Conservation (phyloP, 73 alveolate genomes). For the Uronychia setigera region DNA sequence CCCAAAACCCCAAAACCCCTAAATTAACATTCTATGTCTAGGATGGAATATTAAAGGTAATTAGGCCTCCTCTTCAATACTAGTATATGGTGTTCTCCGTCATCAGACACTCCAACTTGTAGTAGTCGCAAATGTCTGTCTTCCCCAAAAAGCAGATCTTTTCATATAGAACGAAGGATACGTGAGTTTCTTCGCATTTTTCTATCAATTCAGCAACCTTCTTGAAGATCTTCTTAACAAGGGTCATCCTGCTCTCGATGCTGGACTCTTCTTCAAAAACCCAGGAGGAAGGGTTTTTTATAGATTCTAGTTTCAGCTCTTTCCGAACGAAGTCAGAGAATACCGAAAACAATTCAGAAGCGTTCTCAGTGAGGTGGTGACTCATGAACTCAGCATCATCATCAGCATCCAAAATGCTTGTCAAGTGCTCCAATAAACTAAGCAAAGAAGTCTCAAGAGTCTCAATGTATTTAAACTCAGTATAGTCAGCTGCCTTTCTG, state of each 20-base stretch:
- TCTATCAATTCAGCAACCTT: slow-evolving; percentile 5
- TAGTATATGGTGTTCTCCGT: no score
- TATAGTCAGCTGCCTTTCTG: not conserved
- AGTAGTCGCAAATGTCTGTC: no score
- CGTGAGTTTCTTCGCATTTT: no score
- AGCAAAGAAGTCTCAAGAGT: slow-evolving; percentile 11
- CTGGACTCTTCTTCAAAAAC: slow-evolving; percentile 25
- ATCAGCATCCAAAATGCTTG: not conserved
- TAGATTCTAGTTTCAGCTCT: slow-evolving; percentile 21
- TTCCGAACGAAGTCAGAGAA: slow-evolving; percentile 16
- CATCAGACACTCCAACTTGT: no score
- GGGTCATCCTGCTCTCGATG: slow-evolving; percentile 7
- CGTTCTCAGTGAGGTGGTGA: slow-evolving; percentile 2
- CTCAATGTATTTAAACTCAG: slow-evolving; percentile 17
- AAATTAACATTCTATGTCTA: no score
- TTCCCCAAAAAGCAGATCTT: no score
- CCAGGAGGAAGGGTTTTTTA: slow-evolving; percentile 10
- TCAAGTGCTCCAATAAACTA: slow-evolving; percentile 14
- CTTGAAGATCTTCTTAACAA: not conserved
- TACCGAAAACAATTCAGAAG: slow-evolving; percentile 2
- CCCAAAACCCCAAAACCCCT: no score
- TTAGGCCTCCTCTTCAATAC: no score
- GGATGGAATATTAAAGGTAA: no score
- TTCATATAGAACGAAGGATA: no score
- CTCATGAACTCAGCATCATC: not conserved